Evolutionary conservation across 768 basidiomycete species (phyloP), one percentile per base, ranked within the genome.

Genomic region (Leccinum aurantiacum): DNA sequence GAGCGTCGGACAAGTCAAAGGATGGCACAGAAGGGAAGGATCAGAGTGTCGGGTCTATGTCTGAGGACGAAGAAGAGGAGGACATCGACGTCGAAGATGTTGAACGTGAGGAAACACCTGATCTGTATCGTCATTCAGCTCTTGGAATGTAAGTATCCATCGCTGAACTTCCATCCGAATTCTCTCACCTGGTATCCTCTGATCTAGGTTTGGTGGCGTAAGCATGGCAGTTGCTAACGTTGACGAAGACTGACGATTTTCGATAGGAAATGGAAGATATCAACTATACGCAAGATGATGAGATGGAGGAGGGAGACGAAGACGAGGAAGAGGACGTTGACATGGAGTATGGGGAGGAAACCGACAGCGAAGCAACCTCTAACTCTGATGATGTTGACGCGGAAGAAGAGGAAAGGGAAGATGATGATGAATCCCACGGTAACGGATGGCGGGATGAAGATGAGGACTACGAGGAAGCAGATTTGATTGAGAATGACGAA

Each of bases 111-210:
- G 90, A 91, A 71, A 93, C 93, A 1, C 93, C 93, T 4, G 94
- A 98, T 74, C 77, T 98, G 19, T 98, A 98, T 75, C 89, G 95
- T 49, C 95, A 94, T 73, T 98, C 97, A 1, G 92, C 97, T 10
- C 82, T 99, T 38, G 97, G 95, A 62, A 95, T 98, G 95, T 88
- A 68, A 65, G 86, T 79, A 17, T 56, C 35, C 53, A 13, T 33
- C 13, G 19, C 54, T 61, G 14, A 25, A 53, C 50, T 61, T 46
- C 25, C 13, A 9, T 54, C 1, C 22, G 33, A 15, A 31, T 13
- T 51, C 47, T 60, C 63, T 70, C 10, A 72, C 29, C 17, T 24
- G 33, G 11, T 54, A n/a, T 46, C 35, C 10, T 38, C 31, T 29
- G 33, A 17, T 61, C 6, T 54, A 84, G 83, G 76, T 94, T 88